phyloP scores from a whole-genome alignment of 2,329 filamentous ascomycete genomes.

The Penicillium sp. region DNA sequence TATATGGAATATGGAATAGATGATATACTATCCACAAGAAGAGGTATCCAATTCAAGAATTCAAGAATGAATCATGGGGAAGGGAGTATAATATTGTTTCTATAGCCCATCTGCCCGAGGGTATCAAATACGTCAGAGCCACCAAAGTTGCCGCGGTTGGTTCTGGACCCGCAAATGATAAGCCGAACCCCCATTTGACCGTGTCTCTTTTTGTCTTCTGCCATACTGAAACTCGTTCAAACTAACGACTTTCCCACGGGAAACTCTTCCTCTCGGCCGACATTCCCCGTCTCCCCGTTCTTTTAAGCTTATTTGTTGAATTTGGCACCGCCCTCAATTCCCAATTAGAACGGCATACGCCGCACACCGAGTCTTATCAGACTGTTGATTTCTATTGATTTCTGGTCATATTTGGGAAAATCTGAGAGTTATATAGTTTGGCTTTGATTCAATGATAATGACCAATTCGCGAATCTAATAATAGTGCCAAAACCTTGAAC shows the following conservation, averaged over 20 bases:
- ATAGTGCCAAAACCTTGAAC: neutral
- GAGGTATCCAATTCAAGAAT: no score
- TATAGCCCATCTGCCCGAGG: slow-evolving; percentile 25
- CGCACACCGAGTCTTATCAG: slow-evolving; percentile 21
- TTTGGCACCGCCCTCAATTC: neutral
- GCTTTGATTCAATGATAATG: slow-evolving; percentile 2
- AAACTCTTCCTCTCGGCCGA: slow-evolving; percentile 31
- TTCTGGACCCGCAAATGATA: slow-evolving; percentile 14
- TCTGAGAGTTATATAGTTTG: slow-evolving; percentile 17
- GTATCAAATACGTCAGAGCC: slow-evolving; percentile 24
- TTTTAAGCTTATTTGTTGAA: neutral
- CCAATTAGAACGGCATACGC: slow-evolving; percentile 19
- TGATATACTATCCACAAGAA: neutral
- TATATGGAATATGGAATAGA: neutral
- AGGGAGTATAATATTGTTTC: slow-evolving; percentile 6
- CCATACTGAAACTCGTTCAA: neutral
- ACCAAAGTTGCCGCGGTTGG: slow-evolving; percentile 23
- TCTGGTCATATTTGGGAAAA: slow-evolving; percentile 10
- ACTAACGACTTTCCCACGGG: slow-evolving; percentile 22
- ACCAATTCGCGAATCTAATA: slow-evolving; percentile 11
- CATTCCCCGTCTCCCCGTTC: slow-evolving; percentile 13
- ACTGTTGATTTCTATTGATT: no score
- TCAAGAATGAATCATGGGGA: no score
- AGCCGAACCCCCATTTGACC: slow-evolving; percentile 6
- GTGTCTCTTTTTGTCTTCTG: neutral